Evolutionary conservation across 1,284 basidiomycete genomes (phyloP), one percentile per base, ranked within the genome.

Genomic region (Sporisorium scitamineum): DNA sequence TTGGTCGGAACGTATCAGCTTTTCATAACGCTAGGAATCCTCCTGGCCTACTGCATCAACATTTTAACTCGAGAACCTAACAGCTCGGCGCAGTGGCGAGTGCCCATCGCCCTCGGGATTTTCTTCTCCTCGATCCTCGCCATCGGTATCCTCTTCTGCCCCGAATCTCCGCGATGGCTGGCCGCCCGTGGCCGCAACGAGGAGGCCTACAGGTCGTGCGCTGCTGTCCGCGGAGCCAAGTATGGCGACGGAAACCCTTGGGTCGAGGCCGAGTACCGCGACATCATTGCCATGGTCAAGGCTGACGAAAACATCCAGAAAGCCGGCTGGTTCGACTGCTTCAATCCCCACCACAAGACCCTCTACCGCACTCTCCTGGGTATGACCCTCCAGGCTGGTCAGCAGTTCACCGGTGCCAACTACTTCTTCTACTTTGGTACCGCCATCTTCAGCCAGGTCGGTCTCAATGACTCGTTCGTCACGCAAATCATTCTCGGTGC

Each of bases 111-210:
- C 14, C 88, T 93, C 63, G 90, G 92, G 34, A 88, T 94, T 76
- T 84, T 91, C 61, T 93, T 91, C 89, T 89, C 91, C 4, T 81
- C 89, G 54, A 88, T 93, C 54, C 89, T 93, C 10, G 88, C 88
- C 31, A 71, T 90, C 32, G 91, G 91, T 44, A 93, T 93, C 73
- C 81, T 90, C 16, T 90, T 92, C 81, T 92, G 92, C 90, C 92
- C 92, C 22, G 92, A 92, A 84, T 89, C 88, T 52, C 92, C 92
- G n/a, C 82, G 84, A 37, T 93, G 92, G 92, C 88, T 92, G 27
- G 80, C 71, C 87, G 88, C 56, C 76, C 87, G 87, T 27, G 89
- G 88, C 18, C 87, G 88, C 31, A 80, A 86, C 47, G 89, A 90
- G 31, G 88, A 91, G 62, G 90, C 90, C 3, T 87, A 87, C 29